Conservation (phyloP, 2,329 filamentous ascomycete species). For the Paraphaeosphaeria sporulosa region DNA sequence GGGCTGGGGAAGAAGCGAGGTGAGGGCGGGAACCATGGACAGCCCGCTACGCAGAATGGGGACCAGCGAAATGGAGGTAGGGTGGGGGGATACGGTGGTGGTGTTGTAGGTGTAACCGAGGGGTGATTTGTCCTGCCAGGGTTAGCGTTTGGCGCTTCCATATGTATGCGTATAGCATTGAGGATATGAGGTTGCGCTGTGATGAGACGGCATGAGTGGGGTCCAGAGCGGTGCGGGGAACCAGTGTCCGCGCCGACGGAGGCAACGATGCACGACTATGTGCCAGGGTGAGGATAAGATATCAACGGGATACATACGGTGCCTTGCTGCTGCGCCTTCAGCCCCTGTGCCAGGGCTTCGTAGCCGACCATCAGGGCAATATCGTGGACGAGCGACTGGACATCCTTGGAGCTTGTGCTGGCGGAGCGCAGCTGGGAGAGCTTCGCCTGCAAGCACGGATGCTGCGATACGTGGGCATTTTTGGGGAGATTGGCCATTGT, state of each 20-base stretch:
- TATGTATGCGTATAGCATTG: slow-evolving; percentile 13
- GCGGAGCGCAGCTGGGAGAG: slow-evolving; percentile 86
- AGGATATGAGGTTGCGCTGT: not conserved
- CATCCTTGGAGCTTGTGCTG: slow-evolving; percentile 73
- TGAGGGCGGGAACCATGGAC: slow-evolving; percentile 87
- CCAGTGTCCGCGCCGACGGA: slow-evolving; percentile 2
- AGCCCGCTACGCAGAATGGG: slow-evolving; percentile 93
- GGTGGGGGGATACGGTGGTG: slow-evolving; percentile 67
- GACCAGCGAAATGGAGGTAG: slow-evolving; percentile 77
- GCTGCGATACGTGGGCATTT: slow-evolving; percentile 77
- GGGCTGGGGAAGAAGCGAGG: slow-evolving; percentile 79
- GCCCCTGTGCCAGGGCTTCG: slow-evolving; percentile 75
- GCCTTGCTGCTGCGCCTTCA: slow-evolving; percentile 66
- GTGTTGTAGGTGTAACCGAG: slow-evolving; percentile 79
- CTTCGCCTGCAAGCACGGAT: slow-evolving; percentile 88
- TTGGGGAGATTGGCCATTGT: slow-evolving; percentile 53
- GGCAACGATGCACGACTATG: slow-evolving; percentile 2
- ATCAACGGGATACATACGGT: slow-evolving; percentile 63
- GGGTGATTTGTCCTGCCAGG: slow-evolving; percentile 73
- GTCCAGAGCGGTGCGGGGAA: slow-evolving; percentile 9
- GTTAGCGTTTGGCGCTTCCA: slow-evolving; percentile 7
- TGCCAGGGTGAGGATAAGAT: not conserved
- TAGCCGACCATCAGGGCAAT: slow-evolving; percentile 83
- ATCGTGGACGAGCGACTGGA: slow-evolving; percentile 83
- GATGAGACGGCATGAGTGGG: slow-evolving; percentile 1